Conservation (phyloP, 768 basidiomycete species). For the Neoboletus subvelutipes region DNA sequence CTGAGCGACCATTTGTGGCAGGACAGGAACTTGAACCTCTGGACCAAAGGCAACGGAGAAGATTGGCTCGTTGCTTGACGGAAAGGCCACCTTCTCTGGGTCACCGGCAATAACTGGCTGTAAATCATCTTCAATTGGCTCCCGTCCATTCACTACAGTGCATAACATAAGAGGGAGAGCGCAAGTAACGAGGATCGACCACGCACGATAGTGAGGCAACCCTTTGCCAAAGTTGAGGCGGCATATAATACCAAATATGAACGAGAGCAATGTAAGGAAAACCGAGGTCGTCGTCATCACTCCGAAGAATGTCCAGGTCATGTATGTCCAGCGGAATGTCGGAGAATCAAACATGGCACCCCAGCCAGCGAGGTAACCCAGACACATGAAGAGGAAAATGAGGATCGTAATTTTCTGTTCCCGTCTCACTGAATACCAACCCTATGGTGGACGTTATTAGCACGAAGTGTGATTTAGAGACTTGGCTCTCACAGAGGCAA, state of each 20-base stretch:
- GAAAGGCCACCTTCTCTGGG: constrained; percentile 29
- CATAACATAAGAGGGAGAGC: neutral
- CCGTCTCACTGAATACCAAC: constrained; percentile 73
- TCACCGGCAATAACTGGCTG: constrained; percentile 33
- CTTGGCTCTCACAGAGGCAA: constrained; percentile 46
- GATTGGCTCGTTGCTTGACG: too few relatives aligned
- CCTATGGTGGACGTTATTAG: constrained; percentile 36
- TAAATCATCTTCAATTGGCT: constrained; percentile 48
- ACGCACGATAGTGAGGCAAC: constrained; percentile 62
- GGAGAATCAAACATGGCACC: constrained; percentile 68
- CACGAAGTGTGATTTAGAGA: neutral
- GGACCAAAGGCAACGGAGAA: too few relatives aligned
- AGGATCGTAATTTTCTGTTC: constrained; percentile 61
- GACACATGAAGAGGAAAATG: constrained; percentile 59
- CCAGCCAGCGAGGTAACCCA: constrained; percentile 67
- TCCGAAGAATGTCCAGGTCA: constrained; percentile 73
- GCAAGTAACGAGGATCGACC: neutral
- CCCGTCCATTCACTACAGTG: constrained; percentile 52
- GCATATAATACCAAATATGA: constrained; percentile 65
- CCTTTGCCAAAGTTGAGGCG: constrained; percentile 78
- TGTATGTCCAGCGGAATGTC: constrained; percentile 76
- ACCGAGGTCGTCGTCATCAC: constrained; percentile 60
- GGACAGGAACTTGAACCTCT: too few relatives aligned
- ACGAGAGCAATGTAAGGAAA: constrained; percentile 50
- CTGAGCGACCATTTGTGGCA: too few relatives aligned